Percentiles rank a stretch among this genome's conserved stretches.
Evolutionary conservation across 768 basidiomycete genomes (phyloP).

Genomic region (Hygrophorus pudorinus): DNA sequence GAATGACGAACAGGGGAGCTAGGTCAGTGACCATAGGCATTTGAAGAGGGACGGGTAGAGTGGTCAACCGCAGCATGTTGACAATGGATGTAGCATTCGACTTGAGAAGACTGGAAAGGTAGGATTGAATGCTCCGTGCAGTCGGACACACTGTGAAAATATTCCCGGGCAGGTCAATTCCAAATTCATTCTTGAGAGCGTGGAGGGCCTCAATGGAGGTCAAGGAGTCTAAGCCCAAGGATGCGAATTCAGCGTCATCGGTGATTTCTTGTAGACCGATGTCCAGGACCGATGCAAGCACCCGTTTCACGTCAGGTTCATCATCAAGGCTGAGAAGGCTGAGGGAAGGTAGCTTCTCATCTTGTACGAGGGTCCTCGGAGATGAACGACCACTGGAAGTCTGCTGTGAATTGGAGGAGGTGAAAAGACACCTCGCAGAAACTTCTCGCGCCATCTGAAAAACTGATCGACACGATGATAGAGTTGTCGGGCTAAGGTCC

Average conservation of each 20-base stretch:
- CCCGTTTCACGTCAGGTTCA: conserved; percentile 20
- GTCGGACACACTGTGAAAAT: conserved; percentile 34
- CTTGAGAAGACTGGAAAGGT: conserved; percentile 4
- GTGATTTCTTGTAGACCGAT: conserved; percentile 26
- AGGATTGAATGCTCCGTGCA: conserved; percentile 24
- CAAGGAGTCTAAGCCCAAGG: conserved; percentile 55
- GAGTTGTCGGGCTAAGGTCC: conserved; percentile 18
- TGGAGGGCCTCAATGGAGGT: conserved; percentile 53
- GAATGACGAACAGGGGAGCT: conserved; percentile 51
- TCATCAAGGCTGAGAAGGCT: conserved; percentile 14
- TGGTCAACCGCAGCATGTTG: conserved; percentile 16
- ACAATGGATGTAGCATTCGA: not conserved
- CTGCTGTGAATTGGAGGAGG: conserved; percentile 2
- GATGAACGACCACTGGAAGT: conserved; percentile 16
- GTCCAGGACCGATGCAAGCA: conserved; percentile 41
- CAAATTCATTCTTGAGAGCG: conserved; percentile 30
- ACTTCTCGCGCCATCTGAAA: conserved; percentile 25
- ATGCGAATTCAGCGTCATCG: conserved; percentile 36
- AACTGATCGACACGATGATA: conserved; percentile 27
- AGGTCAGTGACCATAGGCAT: conserved; percentile 10
- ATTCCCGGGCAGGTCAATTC: conserved; percentile 31
- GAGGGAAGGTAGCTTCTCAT: conserved; percentile 19
- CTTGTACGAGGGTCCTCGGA: conserved; percentile 31
- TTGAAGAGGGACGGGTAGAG: conserved; percentile 28
- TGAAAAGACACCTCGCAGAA: conserved; percentile 9